These are phyloP conservation scores for Asclepias syriaca DNA, from an alignment of 257 asterid genomes.

Conservation along the genomic window DNA sequence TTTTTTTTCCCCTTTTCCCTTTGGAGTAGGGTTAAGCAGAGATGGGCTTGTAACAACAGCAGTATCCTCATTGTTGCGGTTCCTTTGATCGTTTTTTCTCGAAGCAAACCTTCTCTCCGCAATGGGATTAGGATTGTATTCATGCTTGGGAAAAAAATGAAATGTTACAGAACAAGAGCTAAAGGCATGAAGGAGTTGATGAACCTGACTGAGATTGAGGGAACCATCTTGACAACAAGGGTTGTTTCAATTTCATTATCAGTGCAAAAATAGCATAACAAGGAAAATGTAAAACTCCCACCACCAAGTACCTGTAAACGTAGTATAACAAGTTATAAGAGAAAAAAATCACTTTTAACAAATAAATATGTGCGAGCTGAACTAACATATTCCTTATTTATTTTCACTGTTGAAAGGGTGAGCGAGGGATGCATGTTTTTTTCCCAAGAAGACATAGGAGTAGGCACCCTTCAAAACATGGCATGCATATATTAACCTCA, in stretches of 20 bases:
- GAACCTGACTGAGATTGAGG: constrained; percentile 36
- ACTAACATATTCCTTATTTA: neutral
- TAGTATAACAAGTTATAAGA: neutral
- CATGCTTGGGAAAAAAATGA: neutral
- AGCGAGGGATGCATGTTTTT: neutral
- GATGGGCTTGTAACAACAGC: constrained; percentile 6
- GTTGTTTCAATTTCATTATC: constrained; percentile 48
- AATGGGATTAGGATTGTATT: constrained; percentile 5
- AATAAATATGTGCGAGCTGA: neutral
- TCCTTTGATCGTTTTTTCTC: neutral
- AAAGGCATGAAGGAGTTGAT: neutral
- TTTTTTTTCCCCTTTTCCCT: neutral
- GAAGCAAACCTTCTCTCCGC: neutral
- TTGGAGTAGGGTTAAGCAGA: neutral
- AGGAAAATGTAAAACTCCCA: constrained; percentile 72
- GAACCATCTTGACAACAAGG: constrained; percentile 45
- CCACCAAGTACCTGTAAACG: constrained; percentile 65
- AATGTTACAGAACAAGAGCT: neutral
- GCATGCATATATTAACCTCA: neutral
- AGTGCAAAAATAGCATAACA: constrained; percentile 53
- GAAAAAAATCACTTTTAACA: neutral
- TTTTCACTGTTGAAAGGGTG: neutral
- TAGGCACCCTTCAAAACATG: neutral
- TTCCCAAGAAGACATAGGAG: neutral
- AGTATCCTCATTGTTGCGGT: neutral